Evolutionary conservation across 208 protist species (phyloP).

Genomic region (Angomonas ambiguus): DNA sequence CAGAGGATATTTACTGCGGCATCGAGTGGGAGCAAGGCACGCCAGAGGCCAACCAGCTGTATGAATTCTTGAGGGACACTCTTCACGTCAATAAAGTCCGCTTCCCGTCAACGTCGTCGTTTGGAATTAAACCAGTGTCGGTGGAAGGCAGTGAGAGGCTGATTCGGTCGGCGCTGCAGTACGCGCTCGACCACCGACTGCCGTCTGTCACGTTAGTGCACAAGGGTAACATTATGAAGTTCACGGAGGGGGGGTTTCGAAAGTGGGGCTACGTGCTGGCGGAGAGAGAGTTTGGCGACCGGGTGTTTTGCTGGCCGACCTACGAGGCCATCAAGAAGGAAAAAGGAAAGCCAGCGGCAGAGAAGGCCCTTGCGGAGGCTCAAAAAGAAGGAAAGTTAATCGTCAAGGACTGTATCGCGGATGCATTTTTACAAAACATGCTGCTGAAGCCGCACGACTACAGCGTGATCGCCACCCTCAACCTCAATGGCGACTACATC

Average conservation of each 20-base stretch:
- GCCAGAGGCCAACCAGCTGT: constrained; percentile 27
- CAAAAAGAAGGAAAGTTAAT: constrained; percentile 37
- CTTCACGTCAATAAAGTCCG: constrained; percentile 37
- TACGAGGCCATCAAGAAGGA: constrained; percentile 33
- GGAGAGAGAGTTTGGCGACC: constrained; percentile 26
- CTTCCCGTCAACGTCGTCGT: constrained; percentile 32
- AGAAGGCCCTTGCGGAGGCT: constrained; percentile 20
- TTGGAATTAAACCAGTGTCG: constrained; percentile 48
- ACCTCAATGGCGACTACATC: constrained; percentile 56
- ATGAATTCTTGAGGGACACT: constrained; percentile 23
- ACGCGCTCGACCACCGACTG: constrained; percentile 33
- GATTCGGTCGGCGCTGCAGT: constrained; percentile 39
- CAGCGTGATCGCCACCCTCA: constrained; percentile 43
- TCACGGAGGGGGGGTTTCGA: constrained; percentile 45
- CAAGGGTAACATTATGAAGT: constrained; percentile 69
- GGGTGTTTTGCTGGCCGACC: constrained; percentile 25
- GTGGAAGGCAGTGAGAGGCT: constrained; percentile 45
- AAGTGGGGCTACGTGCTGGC: constrained; percentile 45
- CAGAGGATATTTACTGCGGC: constrained; percentile 52
- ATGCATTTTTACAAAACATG: constrained; percentile 52
- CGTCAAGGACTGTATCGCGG: constrained; percentile 50
- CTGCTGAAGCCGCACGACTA: constrained; percentile 39
- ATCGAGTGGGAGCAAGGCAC: constrained; percentile 44
- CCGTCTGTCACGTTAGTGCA: constrained; percentile 51
- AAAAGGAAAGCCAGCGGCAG: constrained; percentile 30